Percentiles rank a stretch among this genome's conserved stretches.
phyloP scores from a whole-genome alignment of 768 basidiomycete genomes.

The Heimioporus sp. region DNA sequence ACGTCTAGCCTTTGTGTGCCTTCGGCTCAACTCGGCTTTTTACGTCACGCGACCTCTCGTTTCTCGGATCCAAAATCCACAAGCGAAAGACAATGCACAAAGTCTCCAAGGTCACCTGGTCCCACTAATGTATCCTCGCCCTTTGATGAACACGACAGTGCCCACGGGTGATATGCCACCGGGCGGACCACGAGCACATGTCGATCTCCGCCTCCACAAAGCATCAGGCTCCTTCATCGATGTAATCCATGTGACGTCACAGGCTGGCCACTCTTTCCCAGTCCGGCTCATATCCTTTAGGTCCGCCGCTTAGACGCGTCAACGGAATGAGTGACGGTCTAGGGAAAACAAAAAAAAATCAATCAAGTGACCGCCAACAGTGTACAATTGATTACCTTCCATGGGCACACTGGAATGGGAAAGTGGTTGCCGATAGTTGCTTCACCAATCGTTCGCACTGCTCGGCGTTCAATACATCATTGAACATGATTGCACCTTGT shows the following conservation, averaged over 20 bases:
- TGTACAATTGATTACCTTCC: conserved; percentile 55
- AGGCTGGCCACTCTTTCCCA: conserved; percentile 23
- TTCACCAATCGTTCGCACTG: conserved; percentile 72
- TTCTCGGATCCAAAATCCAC: not conserved
- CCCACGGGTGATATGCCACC: too few species aligned
- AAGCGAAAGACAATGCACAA: not conserved
- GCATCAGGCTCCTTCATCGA: too few species aligned
- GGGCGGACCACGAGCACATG: too few species aligned
- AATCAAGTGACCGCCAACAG: not conserved
- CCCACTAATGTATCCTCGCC: not conserved
- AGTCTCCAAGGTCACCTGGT: not conserved
- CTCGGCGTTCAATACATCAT: conserved; percentile 64
- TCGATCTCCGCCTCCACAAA: too few species aligned
- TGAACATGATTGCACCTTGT: conserved; percentile 96
- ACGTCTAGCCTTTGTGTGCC: conserved; percentile 12
- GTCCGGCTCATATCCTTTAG: conserved; percentile 13
- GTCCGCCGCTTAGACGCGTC: conserved; percentile 26
- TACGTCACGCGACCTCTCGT: conserved; percentile 28
- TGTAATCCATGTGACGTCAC: conserved; percentile 4
- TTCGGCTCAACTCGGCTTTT: conserved; percentile 12
- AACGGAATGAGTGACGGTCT: conserved; percentile 60
- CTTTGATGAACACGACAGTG: too few species aligned
- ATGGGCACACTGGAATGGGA: conserved; percentile 97
- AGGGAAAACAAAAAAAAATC: not conserved
- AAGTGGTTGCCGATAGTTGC: conserved; percentile 66